Base-by-base conservation (phyloP, 176 grass and related monocot genomes). In the Bonia amplexicaulis region DNA sequence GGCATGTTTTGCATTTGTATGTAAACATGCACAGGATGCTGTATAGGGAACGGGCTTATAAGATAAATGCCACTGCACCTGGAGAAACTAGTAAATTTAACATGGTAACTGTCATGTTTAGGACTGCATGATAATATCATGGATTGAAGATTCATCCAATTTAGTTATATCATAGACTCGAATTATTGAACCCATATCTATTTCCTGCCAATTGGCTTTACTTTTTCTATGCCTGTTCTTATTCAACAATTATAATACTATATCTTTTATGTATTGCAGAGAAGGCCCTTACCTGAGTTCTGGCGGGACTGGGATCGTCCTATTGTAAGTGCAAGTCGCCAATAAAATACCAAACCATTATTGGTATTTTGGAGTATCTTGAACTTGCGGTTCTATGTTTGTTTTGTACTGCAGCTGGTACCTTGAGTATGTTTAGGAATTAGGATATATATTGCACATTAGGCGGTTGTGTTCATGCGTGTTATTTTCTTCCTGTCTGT, bases 301-400 rank as follows among this genome's bases (percentile, higher is more conserved):
- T 99, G 96, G 96, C 86, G 93, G 39, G 93, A 99, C 80, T 88
- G 90, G 90, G 86, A 95, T 84, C 94, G 80, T 76, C 96, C 96
- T 88, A 90, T 99, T 92, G 93, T 96, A 96, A 96, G 96, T 99
- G 78, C 53, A 68, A 82, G 45, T 41, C 61, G 77, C n/a, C 70
- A 51, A 29, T 22, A 37, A 73, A 73, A 42, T 75, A 25, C 40
- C 14, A 3, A 58, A 83, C 22, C 22, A 59, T 59, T 59, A 49
- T 82, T 80, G 79, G 55, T 29, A 12, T 54, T 78, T 20, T 73
- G 17, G 5, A 69, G 37, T 63, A 81, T 54, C 69, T 75, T 80
- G 1, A 55, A 67, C 22, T 51, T 46, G 25, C n/a, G 7, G 16
- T 69, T 62, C 57, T 59, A 66, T 44, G 65, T 72, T 55, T 72